phyloP scores from a whole-genome alignment of 495 filamentous ascomycete species.

The Letharia lupina region DNA sequence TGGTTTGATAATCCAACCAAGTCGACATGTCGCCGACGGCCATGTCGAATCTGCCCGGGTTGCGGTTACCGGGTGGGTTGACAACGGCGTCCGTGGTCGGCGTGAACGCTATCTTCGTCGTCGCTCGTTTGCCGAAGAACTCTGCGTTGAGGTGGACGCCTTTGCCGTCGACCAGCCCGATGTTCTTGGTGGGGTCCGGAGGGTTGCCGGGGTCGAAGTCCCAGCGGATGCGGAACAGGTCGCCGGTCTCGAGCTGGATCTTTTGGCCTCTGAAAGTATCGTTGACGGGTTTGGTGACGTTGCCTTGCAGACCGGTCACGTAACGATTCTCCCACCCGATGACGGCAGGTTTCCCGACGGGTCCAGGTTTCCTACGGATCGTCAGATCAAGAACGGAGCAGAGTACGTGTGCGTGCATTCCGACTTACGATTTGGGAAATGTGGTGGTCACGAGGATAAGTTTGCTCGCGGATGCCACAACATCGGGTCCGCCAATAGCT shows the following conservation, averaged over 20 bases:
- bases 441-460: constrained; percentile 12
- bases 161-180: background rate
- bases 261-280: constrained; percentile 6
- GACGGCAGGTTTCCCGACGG: background rate
- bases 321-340: constrained; percentile 10
- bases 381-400: background rate
- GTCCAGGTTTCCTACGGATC: no score
- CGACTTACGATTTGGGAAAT: constrained; percentile 14
- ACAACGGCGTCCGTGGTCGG: constrained; percentile 6
- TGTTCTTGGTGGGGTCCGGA: background rate
- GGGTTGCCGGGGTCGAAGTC: constrained; percentile 14
- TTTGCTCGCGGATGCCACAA: background rate
- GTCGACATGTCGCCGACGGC: background rate
- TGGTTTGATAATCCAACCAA: constrained; percentile 13
- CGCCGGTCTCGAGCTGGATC: constrained; percentile 8
- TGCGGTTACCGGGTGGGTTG: background rate
- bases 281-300: constrained; percentile 2
- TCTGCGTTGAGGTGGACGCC: constrained; percentile 18
- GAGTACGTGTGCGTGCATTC: no score
- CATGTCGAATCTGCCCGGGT: constrained; percentile 5
- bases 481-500: constrained; percentile 13
- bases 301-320: constrained; percentile 17
- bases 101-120: constrained; percentile 17
- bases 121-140: constrained; percentile 19
- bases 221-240: constrained; percentile 20